Base-by-base conservation (phyloP, 208 protist genomes). In the Leptomonas pyrrhocoris region DNA sequence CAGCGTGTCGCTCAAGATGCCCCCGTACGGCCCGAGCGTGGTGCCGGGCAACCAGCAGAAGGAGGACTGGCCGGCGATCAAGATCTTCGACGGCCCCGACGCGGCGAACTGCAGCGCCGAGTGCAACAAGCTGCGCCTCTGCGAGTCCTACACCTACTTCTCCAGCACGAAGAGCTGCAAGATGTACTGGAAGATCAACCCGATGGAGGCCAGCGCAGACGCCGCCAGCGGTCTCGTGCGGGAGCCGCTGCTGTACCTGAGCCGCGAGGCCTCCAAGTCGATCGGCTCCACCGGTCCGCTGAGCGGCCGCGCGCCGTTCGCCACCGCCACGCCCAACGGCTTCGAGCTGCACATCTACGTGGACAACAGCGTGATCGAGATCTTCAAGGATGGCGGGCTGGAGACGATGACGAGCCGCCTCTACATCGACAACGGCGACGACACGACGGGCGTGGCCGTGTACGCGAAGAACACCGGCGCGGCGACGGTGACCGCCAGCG, bases 351-450 rank as follows among this genome's bases (percentile, higher is more conserved):
- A 72, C 64, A 58, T 83, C 25, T 79, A 68, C 58, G 67, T 83
- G 48, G 78, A 83, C 48, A 64, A 68, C 61, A 77, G 68, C 42
- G 73, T 83, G 36, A 27, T 83, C 0, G 78, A 89, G 72, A 40
- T 86, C 43, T 77, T 83, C 73, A 74, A 82, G 68, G 71, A 85
- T 54, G 58, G 77, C 42, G 78, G 72, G 0, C 40, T 82, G 54
- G 70, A 89, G 74, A 66, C 73, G 49, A 49, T 79, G 6, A 83
- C 54, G 16, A 68, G 67, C 31, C 78, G 73, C n/a, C 34, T 79
- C 31, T 83, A 83, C 67, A 34, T 79, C 30, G 50, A 49, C 25
- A 34, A 79, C 27, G 67, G 45, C 19, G 66, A 4, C 21, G 3
- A 56, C 42, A 50, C 62, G 31, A 79, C 59, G 3, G 74, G 74